Percentiles rank a stretch among this genome's conserved stretches.
Conservation (phyloP, 768 basidiomycete species). For the Russula dissimulans region DNA sequence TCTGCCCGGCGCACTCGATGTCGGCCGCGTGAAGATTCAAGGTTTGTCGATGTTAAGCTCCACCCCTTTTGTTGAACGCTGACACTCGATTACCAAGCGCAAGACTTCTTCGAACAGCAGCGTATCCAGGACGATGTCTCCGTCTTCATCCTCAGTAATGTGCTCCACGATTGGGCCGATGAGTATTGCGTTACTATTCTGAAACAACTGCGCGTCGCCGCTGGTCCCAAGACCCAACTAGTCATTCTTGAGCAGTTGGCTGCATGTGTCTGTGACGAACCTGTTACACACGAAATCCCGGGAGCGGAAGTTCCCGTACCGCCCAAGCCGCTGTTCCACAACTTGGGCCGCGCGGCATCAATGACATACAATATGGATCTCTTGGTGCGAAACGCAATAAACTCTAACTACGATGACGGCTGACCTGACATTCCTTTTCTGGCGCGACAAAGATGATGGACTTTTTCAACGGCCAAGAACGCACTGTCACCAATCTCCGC, state of each 20-base stretch:
- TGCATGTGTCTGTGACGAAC: conserved; percentile 21
- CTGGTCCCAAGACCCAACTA: conserved; percentile 22
- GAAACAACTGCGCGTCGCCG: conserved; percentile 20
- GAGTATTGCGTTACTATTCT: conserved; percentile 24
- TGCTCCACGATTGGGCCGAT: conserved; percentile 31
- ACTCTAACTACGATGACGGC: no score
- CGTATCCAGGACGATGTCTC: conserved; percentile 23
- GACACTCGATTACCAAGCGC: conserved; percentile 1
- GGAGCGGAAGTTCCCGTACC: conserved; percentile 13
- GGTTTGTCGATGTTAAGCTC: conserved; percentile 10
- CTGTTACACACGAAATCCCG: conserved; percentile 8
- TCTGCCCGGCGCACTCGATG: conserved; percentile 20
- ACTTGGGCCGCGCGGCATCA: conserved; percentile 18
- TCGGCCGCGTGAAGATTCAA: conserved; percentile 21
- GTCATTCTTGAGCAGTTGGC: conserved; percentile 23
- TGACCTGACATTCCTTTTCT: neutral
- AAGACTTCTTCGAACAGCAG: conserved; percentile 25
- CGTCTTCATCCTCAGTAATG: conserved; percentile 23
- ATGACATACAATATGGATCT: conserved; percentile 18
- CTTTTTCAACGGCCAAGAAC: neutral
- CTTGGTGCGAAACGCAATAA: conserved; percentile 5
- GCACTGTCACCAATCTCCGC: neutral
- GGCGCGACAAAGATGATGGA: neutral
- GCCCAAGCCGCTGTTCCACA: conserved; percentile 22
- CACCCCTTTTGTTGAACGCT: neutral